Evolutionary conservation across 805 yeast genomes (phyloP).

Genomic region (Metschnikowia cerradonensis): DNA sequence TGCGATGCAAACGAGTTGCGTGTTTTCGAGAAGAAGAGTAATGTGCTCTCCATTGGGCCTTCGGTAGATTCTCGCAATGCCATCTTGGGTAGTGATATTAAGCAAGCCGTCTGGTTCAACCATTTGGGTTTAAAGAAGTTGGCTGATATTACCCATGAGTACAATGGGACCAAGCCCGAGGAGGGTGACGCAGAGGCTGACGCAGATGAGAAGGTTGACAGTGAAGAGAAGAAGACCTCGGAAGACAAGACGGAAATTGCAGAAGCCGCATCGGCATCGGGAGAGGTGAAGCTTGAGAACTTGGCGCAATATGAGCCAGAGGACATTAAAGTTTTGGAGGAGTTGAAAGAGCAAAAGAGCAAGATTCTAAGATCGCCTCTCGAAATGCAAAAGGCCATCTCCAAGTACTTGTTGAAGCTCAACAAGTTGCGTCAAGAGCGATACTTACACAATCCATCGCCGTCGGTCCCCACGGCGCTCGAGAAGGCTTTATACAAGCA

Average conservation of each 20-base stretch:
- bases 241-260: slow-evolving; percentile 9
- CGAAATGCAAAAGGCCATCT: slow-evolving; percentile 32
- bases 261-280: neutral
- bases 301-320: slow-evolving; percentile 36
- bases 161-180: slow-evolving; percentile 7
- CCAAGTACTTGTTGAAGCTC: slow-evolving; percentile 28
- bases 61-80: slow-evolving; percentile 30
- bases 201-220: neutral
- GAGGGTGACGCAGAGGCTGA: slow-evolving; percentile 8
- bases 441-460: slow-evolving; percentile 26
- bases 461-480: slow-evolving; percentile 23
- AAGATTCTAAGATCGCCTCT: slow-evolving; percentile 24
- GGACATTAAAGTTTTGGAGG: slow-evolving; percentile 21
- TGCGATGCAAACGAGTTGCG: slow-evolving; percentile 20
- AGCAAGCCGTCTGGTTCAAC: slow-evolving; percentile 36
- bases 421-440: slow-evolving; percentile 41
- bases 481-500: slow-evolving; percentile 30
- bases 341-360: slow-evolving; percentile 24
- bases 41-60: slow-evolving; percentile 37
- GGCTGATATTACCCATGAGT: slow-evolving; percentile 20
- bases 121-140: slow-evolving; percentile 36
- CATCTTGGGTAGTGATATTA: slow-evolving; percentile 30
- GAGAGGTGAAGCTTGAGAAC: slow-evolving; percentile 27
- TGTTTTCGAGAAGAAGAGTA: slow-evolving; percentile 19
- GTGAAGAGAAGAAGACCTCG: neutral